Conservation (phyloP, 768 basidiomycete species). For the Paxillus involutus region DNA sequence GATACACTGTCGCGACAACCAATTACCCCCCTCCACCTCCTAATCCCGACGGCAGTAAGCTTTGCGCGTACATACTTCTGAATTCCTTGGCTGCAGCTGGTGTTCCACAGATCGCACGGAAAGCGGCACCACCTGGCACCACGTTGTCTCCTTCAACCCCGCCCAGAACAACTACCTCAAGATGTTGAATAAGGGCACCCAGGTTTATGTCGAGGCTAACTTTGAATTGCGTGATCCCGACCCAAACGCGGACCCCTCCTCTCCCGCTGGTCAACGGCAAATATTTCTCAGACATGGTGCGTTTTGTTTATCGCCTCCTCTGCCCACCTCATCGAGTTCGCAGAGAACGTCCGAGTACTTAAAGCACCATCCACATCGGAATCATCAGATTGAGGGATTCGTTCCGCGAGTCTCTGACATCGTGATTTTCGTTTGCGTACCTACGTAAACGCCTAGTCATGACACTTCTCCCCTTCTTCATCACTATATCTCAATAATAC, state of each 20-base stretch:
- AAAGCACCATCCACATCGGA: constrained; percentile 26
- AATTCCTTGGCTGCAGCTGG: neutral
- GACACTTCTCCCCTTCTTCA: neutral
- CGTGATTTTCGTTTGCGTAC: neutral
- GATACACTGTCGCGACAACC: constrained; percentile 76
- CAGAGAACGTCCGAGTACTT: constrained; percentile 58
- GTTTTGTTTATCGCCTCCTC: constrained; percentile 10
- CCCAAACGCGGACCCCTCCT: constrained; percentile 58
- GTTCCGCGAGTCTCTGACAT: neutral
- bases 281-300: constrained; percentile 81
- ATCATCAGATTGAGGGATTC: constrained; percentile 13
- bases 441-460: constrained; percentile 3
- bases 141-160: constrained; percentile 71
- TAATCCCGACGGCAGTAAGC: constrained; percentile 61
- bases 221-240: constrained; percentile 79
- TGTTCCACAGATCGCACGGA: constrained; percentile 48
- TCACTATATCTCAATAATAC: neutral
- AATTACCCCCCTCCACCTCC: constrained; percentile 59
- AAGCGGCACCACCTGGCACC: constrained; percentile 69
- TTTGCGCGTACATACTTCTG: neutral
- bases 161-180: constrained; percentile 60
- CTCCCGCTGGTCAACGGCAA: constrained; percentile 74
- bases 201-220: constrained; percentile 79
- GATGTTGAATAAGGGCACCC: constrained; percentile 65
- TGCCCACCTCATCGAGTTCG: constrained; percentile 5